Base-by-base conservation (phyloP, 176 grass and related monocot species). In the Oryza punctata region DNA sequence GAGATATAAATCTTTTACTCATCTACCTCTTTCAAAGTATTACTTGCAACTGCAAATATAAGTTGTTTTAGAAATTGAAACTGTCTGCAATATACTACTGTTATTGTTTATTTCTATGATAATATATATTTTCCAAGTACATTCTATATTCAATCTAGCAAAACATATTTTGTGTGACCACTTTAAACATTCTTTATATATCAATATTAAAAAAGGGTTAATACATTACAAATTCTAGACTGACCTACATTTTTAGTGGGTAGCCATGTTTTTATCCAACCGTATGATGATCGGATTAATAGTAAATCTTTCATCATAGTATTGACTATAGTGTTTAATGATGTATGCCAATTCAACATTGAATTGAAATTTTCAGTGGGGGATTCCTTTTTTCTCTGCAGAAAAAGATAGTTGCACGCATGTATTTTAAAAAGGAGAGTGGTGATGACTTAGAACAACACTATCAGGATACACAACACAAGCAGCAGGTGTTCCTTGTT, bases 401-500 rank as follows among this genome's bases (percentile, higher is more conserved):
- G 32, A 52, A 60, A 26, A 1, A 80, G 12, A 70, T 75, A 60
- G 35, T 19, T 38, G 18, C 30, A 65, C 67, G 3, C 49, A 18
- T 52, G 49, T 52, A 19, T 74, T 78, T 54, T 52, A 54, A 30
- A 82, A 33, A 73, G 32, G 8, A 76, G 19, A 44, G 54, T 18
- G 87, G 59, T 25, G 38, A 84, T 41, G 40, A 11, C 40, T 41
- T 41, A 41, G 40, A 41, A 41, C 40, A 41, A 41, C 40, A 41
- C 9, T 41, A 41, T 41, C 0, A 96, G 89, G 94, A 96, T 96
- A 96, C 94, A 63, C 87, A 93, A 73, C 86, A 96, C 88, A 96
- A 87, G 87, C 94, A 96, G 87, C 94, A 96, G 15, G 86, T 85
- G 69, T 87, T 96, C 77, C 91, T 96, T 85, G 86, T 87, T 45